Base-by-base conservation (phyloP, 306 rosid genomes). In the Myrica gale region DNA sequence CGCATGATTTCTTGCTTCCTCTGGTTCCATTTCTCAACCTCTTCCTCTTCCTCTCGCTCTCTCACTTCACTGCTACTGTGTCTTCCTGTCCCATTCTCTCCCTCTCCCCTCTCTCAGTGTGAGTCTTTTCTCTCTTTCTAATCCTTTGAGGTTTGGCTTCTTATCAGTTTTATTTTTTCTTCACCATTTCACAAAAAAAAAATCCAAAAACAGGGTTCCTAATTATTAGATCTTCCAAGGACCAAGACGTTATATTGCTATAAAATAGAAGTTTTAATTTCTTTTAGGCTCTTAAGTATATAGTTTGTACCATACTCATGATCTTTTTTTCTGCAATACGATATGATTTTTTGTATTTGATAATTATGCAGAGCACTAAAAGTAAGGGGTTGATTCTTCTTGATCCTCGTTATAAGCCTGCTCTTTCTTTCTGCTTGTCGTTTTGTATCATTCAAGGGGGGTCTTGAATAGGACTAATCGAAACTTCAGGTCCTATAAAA, bases 51-150 rank as follows among this genome's bases (percentile, higher is more conserved):
- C 56, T 44, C 76, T 9, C 16, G 42, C 37, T 42, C 72, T 52
- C 43, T 61, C 39, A 60, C 77, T 65, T 77, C 55, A 13, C 68
- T n/a, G 57, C 78, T 43, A 58, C 69, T 32, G 48, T 80, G 54
- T 63, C 93, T 71, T 82, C 86, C 71, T 82, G 82, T 6, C 74
- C 85, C 91, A 37, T 54, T 78, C 79, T 77, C 62, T 76, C 82
- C 68, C 77, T 75, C 76, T 63, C 85, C 21, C 41, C 71, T 67
- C 72, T 53, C 51, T 43, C 74, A 48, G 16, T 9, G 4, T 26
- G 32, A n/a, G 39, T 17, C 11, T 42, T 62, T 7, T 15, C 46
- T 56, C 44, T 72, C 74, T 51, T 51, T 8, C 11, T 53, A 53
- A 69, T 53, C 70, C 6, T 42, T 68, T 17, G 21, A 19, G 32